Percentiles rank a stretch among this genome's conserved stretches.
Conservation (phyloP, 2,329 filamentous ascomycete genomes). For the Coniochaeta pulveracea region DNA sequence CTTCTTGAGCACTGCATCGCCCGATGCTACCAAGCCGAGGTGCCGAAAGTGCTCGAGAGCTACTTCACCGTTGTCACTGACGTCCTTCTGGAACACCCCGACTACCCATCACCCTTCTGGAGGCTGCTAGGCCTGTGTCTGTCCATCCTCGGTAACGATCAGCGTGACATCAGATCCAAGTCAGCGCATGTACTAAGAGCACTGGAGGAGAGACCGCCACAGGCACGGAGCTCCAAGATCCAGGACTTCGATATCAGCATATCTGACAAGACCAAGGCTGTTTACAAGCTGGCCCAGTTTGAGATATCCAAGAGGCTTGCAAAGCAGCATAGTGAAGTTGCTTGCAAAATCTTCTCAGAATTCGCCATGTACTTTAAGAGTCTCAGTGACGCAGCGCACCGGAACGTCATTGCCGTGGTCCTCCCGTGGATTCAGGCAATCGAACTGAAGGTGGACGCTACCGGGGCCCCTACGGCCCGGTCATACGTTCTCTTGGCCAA, state of each 20-base stretch:
- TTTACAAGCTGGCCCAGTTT: slow-evolving; percentile 95
- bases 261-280: slow-evolving; percentile 93
- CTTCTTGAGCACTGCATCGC: slow-evolving; percentile 83
- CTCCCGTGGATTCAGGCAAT: slow-evolving; percentile 94
- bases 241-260: slow-evolving; percentile 98
- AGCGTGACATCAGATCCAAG: slow-evolving; percentile 79
- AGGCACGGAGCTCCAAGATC: slow-evolving; percentile 66
- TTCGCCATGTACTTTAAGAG: slow-evolving; percentile 91
- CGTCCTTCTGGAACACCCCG: slow-evolving; percentile 71
- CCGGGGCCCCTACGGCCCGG: slow-evolving; percentile 77
- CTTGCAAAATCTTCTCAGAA: slow-evolving; percentile 91
- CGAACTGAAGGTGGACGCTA: slow-evolving; percentile 83
- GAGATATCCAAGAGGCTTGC: slow-evolving; percentile 88
- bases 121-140: slow-evolving; percentile 79
- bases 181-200: slow-evolving; percentile 71
- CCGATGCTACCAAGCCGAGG: slow-evolving; percentile 76
- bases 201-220: slow-evolving; percentile 71
- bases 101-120: slow-evolving; percentile 82
- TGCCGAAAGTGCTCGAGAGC: slow-evolving; percentile 76
- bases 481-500: slow-evolving; percentile 95
- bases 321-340: slow-evolving; percentile 77
- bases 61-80: slow-evolving; percentile 91
- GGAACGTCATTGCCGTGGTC: slow-evolving; percentile 89
- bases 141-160: slow-evolving; percentile 86
- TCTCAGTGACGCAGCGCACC: slow-evolving; percentile 68